phyloP scores from a whole-genome alignment of 2,329 filamentous ascomycete genomes.

The Alternaria gansuensis region DNA sequence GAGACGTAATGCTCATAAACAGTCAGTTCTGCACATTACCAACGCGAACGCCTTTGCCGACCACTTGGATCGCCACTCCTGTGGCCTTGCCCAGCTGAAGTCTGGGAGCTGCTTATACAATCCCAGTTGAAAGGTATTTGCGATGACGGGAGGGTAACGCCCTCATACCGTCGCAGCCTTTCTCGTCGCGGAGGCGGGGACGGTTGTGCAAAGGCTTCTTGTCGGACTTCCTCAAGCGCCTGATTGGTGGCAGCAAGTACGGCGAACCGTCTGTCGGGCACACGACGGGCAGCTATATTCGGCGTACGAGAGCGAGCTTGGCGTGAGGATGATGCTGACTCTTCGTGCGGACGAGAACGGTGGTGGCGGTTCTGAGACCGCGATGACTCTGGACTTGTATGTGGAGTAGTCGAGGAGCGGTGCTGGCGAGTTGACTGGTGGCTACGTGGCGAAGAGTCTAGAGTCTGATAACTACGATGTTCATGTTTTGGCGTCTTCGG shows the following conservation, averaged over 20 bases:
- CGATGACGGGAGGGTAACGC: constrained; percentile 42
- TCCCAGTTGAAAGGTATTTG: constrained; percentile 51
- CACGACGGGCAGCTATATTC: constrained; percentile 46
- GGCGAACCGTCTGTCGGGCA: constrained; percentile 51
- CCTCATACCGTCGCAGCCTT: constrained; percentile 46
- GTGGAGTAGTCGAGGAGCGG: constrained; percentile 24
- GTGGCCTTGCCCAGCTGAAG: constrained; percentile 32
- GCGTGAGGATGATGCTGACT: constrained; percentile 33
- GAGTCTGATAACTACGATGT: constrained; percentile 38
- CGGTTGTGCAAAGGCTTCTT: constrained; percentile 49
- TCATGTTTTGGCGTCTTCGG: constrained; percentile 40
- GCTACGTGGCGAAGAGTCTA: constrained; percentile 42
- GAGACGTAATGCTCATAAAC: neutral
- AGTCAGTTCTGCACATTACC: constrained; percentile 24
- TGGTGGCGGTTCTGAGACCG: constrained; percentile 39
- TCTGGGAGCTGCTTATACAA: constrained; percentile 49
- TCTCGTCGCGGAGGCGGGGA: constrained; percentile 47
- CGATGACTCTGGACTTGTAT: constrained; percentile 28
- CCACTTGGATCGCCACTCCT: constrained; percentile 32
- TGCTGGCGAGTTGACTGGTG: constrained; percentile 43
- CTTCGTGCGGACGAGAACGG: constrained; percentile 43
- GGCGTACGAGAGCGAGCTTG: constrained; percentile 44
- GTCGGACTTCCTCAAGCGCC: constrained; percentile 48
- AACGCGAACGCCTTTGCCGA: constrained; percentile 38
- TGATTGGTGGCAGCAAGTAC: constrained; percentile 51